Conservation (phyloP, 2,329 filamentous ascomycete genomes). For the Scorias spongiosa region DNA sequence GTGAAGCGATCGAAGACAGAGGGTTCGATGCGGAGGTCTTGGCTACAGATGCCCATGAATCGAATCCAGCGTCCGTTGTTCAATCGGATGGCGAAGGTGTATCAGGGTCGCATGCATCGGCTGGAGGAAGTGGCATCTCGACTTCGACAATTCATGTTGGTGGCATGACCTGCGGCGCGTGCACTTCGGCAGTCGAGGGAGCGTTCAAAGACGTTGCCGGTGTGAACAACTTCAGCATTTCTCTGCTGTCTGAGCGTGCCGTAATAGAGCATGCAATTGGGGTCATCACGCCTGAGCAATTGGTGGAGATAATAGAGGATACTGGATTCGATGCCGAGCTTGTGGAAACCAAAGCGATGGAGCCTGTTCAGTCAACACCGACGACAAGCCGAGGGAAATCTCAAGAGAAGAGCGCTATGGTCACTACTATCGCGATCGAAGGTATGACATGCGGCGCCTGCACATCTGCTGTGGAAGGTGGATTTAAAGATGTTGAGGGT, state of each 20-base stretch:
- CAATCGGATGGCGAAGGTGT: constrained; percentile 8
- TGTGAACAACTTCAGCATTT: constrained; percentile 76
- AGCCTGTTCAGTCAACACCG: constrained; percentile 17
- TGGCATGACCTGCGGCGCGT: constrained; percentile 80
- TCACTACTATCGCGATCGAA: constrained; percentile 76
- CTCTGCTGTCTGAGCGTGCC: constrained; percentile 88
- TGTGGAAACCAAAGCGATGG: constrained; percentile 49
- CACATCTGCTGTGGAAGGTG: constrained; percentile 76
- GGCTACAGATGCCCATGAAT: constrained; percentile 15
- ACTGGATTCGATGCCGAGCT: constrained; percentile 82
- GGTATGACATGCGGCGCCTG: constrained; percentile 98
- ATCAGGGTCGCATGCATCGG: constrained; percentile 3
- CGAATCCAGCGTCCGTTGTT: constrained; percentile 9
- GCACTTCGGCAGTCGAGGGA: constrained; percentile 86
- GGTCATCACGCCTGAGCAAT: constrained; percentile 55
- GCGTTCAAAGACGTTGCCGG: constrained; percentile 74
- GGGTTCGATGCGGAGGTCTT: constrained; percentile 67
- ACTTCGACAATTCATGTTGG: constrained; percentile 83
- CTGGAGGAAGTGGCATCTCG: constrained; percentile 48
- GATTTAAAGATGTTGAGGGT: constrained; percentile 63
- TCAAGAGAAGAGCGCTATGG: constrained; percentile 30
- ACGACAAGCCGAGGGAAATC: constrained; percentile 19
- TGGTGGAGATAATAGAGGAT: constrained; percentile 80
- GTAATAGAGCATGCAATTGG: constrained; percentile 78
- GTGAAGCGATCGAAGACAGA: constrained; percentile 77